These are phyloP conservation scores for Arthrobotrys sinensis DNA, from an alignment of 2,329 filamentous ascomycete genomes.

Conservation along the genomic window DNA sequence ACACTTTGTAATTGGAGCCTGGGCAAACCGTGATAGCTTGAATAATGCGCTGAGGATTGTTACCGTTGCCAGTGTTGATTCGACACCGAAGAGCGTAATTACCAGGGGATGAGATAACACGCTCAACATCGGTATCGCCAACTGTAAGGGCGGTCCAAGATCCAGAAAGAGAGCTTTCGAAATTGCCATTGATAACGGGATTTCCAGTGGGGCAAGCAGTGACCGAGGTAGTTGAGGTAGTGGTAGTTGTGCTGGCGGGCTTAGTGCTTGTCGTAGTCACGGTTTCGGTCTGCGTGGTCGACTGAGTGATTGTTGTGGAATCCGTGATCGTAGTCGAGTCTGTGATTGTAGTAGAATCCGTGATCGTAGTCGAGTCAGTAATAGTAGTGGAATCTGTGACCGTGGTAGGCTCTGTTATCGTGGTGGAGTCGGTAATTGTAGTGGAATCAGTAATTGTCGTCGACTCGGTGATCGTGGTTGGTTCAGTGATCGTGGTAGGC, in stretches of 20 bases:
- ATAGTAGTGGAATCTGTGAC: constrained; percentile 20
- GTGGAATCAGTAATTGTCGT: constrained; percentile 26
- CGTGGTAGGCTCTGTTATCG: constrained; percentile 1
- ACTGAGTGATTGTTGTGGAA: background rate
- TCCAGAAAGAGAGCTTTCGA: constrained; percentile 2
- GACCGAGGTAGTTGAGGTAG: constrained; percentile 2
- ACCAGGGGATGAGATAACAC: background rate
- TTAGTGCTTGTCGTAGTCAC: constrained; percentile 6
- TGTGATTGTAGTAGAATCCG: constrained; percentile 16
- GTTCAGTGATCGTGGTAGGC: constrained; percentile 1
- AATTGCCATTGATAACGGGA: constrained; percentile 23
- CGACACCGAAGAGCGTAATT: background rate
- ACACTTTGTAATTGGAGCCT: constrained; percentile 14
- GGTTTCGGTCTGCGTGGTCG: constrained; percentile 11
- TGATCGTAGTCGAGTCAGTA: constrained; percentile 5
- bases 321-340: constrained; percentile 27
- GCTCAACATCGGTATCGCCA: constrained; percentile 25
- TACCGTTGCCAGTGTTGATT: constrained; percentile 13
- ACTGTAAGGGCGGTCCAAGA: background rate
- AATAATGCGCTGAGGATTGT: constrained; percentile 21
- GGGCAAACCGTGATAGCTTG: constrained; percentile 35
- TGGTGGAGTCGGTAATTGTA: constrained; percentile 25
- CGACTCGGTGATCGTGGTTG: constrained; percentile 6
- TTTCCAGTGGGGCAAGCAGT: constrained; percentile 26
- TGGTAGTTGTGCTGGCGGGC: background rate